Conservation (phyloP, 306 rosid species). For the Gillenia trifoliata region DNA sequence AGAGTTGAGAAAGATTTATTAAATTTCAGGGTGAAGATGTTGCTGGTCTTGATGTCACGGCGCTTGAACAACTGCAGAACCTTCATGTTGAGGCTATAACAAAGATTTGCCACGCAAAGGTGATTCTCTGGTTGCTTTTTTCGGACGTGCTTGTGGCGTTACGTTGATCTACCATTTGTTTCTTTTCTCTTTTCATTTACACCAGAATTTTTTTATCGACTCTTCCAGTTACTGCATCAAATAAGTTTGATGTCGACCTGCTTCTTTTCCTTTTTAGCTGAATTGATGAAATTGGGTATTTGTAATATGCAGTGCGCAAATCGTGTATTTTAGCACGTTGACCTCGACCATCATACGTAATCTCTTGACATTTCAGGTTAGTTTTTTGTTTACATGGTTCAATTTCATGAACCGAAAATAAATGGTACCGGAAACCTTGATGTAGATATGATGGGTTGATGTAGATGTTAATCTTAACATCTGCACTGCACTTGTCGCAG, state of each 20-base stretch:
- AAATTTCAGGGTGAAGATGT: conserved; percentile 56
- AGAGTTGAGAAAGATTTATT: conserved; percentile 6
- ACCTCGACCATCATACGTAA: conserved; percentile 4
- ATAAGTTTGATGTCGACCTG: not conserved
- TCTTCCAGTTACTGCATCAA: not conserved
- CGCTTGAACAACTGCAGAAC: conserved; percentile 74
- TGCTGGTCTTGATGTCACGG: conserved; percentile 43
- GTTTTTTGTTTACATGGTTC: conserved; percentile 4
- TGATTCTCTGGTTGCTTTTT: conserved; percentile 20
- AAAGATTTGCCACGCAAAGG: conserved; percentile 72
- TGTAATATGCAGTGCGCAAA: conserved; percentile 52
- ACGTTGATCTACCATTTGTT: not conserved
- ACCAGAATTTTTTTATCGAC: not conserved
- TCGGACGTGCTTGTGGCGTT: not conserved
- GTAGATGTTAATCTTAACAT: too few species aligned
- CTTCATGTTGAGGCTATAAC: conserved; percentile 75
- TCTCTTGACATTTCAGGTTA: conserved; percentile 12
- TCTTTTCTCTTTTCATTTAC: not conserved
- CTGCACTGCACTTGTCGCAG: conserved; percentile 18
- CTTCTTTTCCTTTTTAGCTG: not conserved
- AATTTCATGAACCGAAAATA: not conserved
- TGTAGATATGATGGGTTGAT: too few species aligned
- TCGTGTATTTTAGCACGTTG: conserved; percentile 31
- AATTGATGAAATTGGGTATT: conserved; percentile 1
- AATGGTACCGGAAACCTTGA: too few species aligned